phyloP scores from a whole-genome alignment of 225 moss, liverwort and hornwort species.

The Bryum argenteum region DNA sequence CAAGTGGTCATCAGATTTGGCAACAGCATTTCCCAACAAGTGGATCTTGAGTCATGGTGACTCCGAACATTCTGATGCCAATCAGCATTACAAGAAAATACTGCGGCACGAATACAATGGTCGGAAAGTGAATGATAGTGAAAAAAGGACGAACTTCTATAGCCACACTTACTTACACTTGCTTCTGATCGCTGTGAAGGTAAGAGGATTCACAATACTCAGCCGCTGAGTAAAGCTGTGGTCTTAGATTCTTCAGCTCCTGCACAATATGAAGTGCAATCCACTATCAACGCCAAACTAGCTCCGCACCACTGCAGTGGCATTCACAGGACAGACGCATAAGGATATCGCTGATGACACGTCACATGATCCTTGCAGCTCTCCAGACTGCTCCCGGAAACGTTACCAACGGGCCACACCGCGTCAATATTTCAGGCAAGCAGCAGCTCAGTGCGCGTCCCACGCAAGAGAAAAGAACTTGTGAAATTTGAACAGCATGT shows the following conservation, averaged over 20 bases:
- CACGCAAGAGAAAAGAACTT: background rate
- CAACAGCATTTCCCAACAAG: slow-evolving; percentile 3
- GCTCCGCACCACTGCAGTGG: background rate
- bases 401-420: background rate
- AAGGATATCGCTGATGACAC: slow-evolving; percentile 2
- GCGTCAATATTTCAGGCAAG: background rate
- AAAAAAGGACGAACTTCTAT: slow-evolving; percentile 12
- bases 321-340: background rate
- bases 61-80: background rate
- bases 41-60: background rate
- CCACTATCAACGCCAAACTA: slow-evolving; percentile 22
- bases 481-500: background rate
- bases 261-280: slow-evolving; percentile 39
- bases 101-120: slow-evolving; percentile 8
- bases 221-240: slow-evolving; percentile 95
- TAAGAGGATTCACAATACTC: slow-evolving; percentile 99
- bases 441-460: background rate
- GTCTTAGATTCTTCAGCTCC: slow-evolving; percentile 98
- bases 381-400: background rate
- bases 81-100: slow-evolving; percentile 8
- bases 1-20: slow-evolving; percentile 4
- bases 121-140: background rate
- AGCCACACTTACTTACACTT: slow-evolving; percentile 68
- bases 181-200: slow-evolving; percentile 97
- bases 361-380: slow-evolving; percentile 6